Evolutionary conservation across 306 rosid genomes (phyloP).

Genomic region (Castanea crenata): DNA sequence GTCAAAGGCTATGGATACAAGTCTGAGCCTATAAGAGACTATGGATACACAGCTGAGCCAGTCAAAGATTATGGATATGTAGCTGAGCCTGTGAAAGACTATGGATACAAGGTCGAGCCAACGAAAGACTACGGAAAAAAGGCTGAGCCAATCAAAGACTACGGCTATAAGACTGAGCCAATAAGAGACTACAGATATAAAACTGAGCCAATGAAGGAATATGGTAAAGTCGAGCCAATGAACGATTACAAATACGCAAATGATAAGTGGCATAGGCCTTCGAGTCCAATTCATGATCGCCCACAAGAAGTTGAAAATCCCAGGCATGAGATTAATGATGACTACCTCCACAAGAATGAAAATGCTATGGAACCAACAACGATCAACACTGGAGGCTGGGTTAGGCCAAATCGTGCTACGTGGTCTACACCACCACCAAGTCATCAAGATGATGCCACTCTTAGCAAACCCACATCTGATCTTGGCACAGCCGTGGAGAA

Average conservation of each 20-base stretch:
- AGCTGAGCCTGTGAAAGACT: neutral
- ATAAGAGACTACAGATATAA: neutral
- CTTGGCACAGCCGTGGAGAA: conserved; percentile 27
- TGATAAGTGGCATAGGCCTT: neutral
- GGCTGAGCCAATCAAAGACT: neutral
- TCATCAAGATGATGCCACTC: conserved; percentile 30
- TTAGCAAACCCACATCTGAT: conserved; percentile 42
- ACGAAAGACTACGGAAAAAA: neutral
- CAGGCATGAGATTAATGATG: neutral
- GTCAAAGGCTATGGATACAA: too few species aligned
- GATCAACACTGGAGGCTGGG: too few species aligned
- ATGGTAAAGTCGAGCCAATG: too few species aligned
- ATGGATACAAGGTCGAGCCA: neutral
- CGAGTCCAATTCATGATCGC: conserved; percentile 12
- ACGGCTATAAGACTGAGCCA: neutral
- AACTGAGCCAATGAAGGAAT: too few species aligned
- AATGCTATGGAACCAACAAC: too few species aligned
- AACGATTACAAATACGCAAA: neutral
- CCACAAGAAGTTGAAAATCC: neutral
- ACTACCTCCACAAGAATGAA: too few species aligned
- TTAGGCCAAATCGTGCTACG: too few species aligned
- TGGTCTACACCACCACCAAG: neutral
- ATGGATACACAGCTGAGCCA: neutral
- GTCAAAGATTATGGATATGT: neutral
- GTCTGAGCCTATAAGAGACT: too few species aligned